Base-by-base conservation (phyloP, 192 early-diverging fungal species). In the Obelidium mucronatum region DNA sequence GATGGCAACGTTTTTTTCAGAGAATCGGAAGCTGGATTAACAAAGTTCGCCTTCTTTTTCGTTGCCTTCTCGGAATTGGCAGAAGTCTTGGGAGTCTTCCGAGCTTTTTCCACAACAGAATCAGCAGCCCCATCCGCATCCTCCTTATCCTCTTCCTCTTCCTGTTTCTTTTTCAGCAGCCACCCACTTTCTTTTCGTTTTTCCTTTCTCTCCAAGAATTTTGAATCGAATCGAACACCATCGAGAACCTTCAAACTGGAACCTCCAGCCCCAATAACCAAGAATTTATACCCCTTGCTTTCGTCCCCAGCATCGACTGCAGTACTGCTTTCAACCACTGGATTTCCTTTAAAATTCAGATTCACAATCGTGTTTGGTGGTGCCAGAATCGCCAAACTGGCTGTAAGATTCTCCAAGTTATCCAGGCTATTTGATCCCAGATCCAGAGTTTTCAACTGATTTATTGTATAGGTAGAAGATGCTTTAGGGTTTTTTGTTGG, bases 241-340 rank as follows among this genome's bases (percentile, higher is more conserved):
- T 94, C 93, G 59, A 94, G 75, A 11, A 94, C 84, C 22, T 92
- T 83, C 61, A 94, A 75, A 24, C 87, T 85, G 28, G 92, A 88
- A 5, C 69, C 69, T 17, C 91, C 78, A 24, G 90, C 64, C 19
- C 77, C 82, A 56, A 92, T 60, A 24, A 94, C 84, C 80, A 81
- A 65, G 11, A 83, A 34, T 55, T 60, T 78, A 52, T 80, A 80
- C 44, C 56, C 35, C n/a, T n/a, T n/a, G n/a, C n/a, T n/a, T n/a
- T n/a, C 67, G 33, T 80, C n/a, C n/a, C n/a, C n/a, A n/a, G n/a
- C n/a, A 15, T 4, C 78, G 28, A 44, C 56, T 61, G 30, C 58
- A 54, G 31, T 70, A 66, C 35, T 72, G 48, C n/a, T 62, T 11
- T 36, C 83, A 80, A 67, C 89, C 30, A 67, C 74, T 3, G 40